Base-by-base conservation (phyloP, 192 early-diverging fungal genomes). In the Podila epigama region DNA sequence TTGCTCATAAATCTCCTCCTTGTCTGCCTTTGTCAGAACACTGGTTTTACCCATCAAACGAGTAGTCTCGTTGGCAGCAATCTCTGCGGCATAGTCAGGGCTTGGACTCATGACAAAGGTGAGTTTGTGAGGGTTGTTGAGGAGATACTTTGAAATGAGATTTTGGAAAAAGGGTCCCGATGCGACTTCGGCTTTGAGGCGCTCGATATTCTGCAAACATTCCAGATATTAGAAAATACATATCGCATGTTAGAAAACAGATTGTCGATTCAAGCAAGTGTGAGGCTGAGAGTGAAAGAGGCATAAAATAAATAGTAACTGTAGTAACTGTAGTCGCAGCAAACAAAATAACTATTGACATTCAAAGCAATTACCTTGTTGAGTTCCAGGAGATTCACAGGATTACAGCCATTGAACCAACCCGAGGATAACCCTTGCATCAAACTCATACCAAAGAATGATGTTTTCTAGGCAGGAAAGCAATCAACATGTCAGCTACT, bases 321-420 rank as follows among this genome's bases (percentile, higher is more conserved):
- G n/a, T n/a, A n/a, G n/a, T n/a, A n/a, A n/a, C n/a, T n/a, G n/a
- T n/a, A n/a, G n/a, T n/a, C n/a, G n/a, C n/a, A n/a, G n/a, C n/a
- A n/a, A n/a, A n/a, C n/a, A n/a, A n/a, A n/a, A n/a, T n/a, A n/a
- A n/a, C n/a, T n/a, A n/a, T n/a, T n/a, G n/a, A n/a, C n/a, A n/a
- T n/a, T n/a, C n/a, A n/a, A n/a, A n/a, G n/a, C n/a, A n/a, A n/a
- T n/a, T n/a, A 48, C 89, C 86, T 90, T 89, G 61, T 91, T 89
- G 39, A 96, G 80, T 57, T 93, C 88, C 52, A 98, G 69, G 33
- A 93, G 86, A 61, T 96, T 92, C 3, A 94, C 80, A 1, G 95
- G 94, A 51, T 98, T 88, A 15, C 86, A 89, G 25, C 92, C 93
- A 70, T 97, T 96, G 71, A 96, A 92, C 94, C 94, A 94, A 25